phyloP scores from a whole-genome alignment of 2,329 filamentous ascomycete species.

The Apiospora sp. region DNA sequence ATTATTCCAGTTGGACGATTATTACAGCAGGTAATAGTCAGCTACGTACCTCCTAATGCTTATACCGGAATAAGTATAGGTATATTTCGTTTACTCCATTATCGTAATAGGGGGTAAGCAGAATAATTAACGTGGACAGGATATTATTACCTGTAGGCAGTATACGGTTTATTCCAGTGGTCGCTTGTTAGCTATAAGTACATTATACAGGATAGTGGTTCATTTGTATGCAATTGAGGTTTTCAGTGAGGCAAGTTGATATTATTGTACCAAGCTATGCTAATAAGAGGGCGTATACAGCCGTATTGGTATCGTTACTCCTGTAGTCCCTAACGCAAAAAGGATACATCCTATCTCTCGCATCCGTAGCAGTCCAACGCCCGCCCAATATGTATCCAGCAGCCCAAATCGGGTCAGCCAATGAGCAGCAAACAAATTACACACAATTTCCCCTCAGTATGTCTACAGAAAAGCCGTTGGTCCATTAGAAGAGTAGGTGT shows the following conservation, averaged over 20 bases:
- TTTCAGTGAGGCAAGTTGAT: not conserved
- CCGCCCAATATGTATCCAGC: not conserved
- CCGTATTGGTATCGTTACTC: slow-evolving; percentile 17
- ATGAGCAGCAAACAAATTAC: not conserved
- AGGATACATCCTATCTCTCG: not conserved
- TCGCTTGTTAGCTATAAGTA: too few relatives aligned
- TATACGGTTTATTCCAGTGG: too few relatives aligned
- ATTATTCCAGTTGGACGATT: too few relatives aligned
- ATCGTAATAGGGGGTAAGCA: too few relatives aligned
- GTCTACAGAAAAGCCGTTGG: not conserved
- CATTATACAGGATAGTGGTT: too few relatives aligned
- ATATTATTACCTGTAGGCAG: too few relatives aligned
- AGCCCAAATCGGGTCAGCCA: slow-evolving; percentile 13
- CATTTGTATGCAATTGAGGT: too few relatives aligned
- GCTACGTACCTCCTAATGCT: too few relatives aligned
- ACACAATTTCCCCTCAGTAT: not conserved
- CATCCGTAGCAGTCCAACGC: slow-evolving; percentile 10
- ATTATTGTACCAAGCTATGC: not conserved
- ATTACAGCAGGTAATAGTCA: too few relatives aligned
- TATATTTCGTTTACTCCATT: too few relatives aligned
- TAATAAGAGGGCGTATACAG: slow-evolving; percentile 6
- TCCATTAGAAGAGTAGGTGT: not conserved
- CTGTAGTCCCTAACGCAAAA: slow-evolving; percentile 4
- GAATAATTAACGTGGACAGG: too few relatives aligned
- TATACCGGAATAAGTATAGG: too few relatives aligned